Conservation (phyloP, 352 stramenopile genomes). For the Globisporangium paddicum region DNA sequence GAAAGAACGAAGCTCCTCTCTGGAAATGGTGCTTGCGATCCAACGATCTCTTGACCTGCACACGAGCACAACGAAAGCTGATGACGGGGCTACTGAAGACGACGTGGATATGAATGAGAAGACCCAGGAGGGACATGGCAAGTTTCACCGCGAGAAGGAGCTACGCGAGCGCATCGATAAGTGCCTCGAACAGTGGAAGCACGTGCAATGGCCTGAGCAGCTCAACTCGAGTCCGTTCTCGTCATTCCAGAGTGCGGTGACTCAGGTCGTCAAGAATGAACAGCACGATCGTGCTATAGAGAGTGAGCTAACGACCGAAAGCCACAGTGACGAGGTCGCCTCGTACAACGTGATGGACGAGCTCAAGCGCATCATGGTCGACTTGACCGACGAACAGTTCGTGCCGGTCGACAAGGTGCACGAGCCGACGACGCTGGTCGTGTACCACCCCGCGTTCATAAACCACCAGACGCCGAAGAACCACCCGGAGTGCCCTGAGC, state of each 20-base stretch:
- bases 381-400: conserved; percentile 61
- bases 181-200: conserved; percentile 60
- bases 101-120: conserved; percentile 25
- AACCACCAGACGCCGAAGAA: conserved; percentile 83
- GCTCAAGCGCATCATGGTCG: conserved; percentile 74
- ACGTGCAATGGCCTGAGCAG: conserved; percentile 55
- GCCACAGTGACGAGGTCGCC: conserved; percentile 2
- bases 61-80: conserved; percentile 1
- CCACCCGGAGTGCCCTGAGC: conserved; percentile 76
- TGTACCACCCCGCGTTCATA: conserved; percentile 82
- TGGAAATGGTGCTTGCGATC: conserved; percentile 75
- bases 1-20: conserved; percentile 71
- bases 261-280: conserved; percentile 28
- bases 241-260: conserved; percentile 14
- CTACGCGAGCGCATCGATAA: conserved; percentile 40
- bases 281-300: neutral
- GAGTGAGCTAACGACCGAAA: conserved; percentile 6
- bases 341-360: conserved; percentile 55
- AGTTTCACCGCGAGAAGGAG: conserved; percentile 45
- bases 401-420: conserved; percentile 14
- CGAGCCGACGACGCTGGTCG: conserved; percentile 58
- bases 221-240: conserved; percentile 46
- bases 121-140: conserved; percentile 19
- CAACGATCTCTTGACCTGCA: conserved; percentile 42
- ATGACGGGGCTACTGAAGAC: conserved; percentile 10